These are phyloP conservation scores for Crithidia sp. DNA, from an alignment of 208 protist genomes.

Conservation along the genomic window DNA sequence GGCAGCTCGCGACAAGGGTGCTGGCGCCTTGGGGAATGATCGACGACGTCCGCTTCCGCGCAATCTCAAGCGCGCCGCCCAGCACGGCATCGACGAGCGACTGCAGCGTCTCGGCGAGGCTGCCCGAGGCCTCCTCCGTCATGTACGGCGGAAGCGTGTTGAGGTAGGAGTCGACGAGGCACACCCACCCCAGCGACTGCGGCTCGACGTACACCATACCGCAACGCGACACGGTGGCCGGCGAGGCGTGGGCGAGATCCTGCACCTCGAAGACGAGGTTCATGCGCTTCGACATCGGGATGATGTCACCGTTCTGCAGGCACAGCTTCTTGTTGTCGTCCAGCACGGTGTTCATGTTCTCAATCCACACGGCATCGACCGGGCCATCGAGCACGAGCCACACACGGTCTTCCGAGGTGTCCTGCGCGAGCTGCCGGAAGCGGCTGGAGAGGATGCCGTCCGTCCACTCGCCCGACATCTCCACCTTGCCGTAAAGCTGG, in stretches of 20 bases:
- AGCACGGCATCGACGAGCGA: constrained; percentile 78
- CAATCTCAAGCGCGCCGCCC: constrained; percentile 80
- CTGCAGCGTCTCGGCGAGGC: constrained; percentile 40
- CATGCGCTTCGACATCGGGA: constrained; percentile 96
- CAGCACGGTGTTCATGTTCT: constrained; percentile 99
- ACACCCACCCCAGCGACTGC: constrained; percentile 93
- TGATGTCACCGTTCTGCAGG: constrained; percentile 96
- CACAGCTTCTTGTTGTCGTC: constrained; percentile 99
- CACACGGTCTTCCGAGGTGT: constrained; percentile 88
- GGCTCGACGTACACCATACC: constrained; percentile 99
- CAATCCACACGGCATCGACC: constrained; percentile 99
- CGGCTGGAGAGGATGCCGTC: constrained; percentile 96
- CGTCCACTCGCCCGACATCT: constrained; percentile 96
- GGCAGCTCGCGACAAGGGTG: constrained; percentile 80
- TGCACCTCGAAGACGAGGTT: constrained; percentile 98
- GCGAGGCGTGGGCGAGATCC: constrained; percentile 96
- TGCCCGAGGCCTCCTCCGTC: constrained; percentile 32
- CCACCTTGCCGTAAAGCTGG: constrained; percentile 96
- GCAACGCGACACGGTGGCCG: constrained; percentile 97
- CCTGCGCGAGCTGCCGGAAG: constrained; percentile 89
- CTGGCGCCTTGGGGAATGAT: constrained; percentile 81
- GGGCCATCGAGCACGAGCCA: constrained; percentile 98
- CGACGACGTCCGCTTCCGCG: constrained; percentile 73
- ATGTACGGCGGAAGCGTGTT: constrained; percentile 74
- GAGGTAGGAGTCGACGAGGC: constrained; percentile 89